phyloP scores from a whole-genome alignment of 345 rosid genomes.

The Aethionema arabicum region DNA sequence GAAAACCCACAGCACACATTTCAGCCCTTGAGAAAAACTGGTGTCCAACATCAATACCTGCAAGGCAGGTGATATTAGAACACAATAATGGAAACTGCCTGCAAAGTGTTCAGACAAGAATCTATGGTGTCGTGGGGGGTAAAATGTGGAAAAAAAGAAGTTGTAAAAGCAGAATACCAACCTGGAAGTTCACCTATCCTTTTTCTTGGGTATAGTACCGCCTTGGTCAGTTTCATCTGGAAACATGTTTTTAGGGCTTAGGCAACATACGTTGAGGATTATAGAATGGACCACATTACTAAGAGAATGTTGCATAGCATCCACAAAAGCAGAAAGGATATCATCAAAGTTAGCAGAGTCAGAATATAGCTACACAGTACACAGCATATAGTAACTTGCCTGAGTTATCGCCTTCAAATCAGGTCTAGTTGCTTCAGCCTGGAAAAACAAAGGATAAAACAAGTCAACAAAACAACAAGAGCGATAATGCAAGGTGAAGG shows the following conservation, averaged over 20 bases:
- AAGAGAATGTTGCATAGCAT: constrained; percentile 7
- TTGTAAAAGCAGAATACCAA: constrained; percentile 35
- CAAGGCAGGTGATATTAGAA: constrained; percentile 22
- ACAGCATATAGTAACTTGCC: constrained; percentile 48
- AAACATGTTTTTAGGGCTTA: neutral
- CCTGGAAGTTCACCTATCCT: constrained; percentile 78
- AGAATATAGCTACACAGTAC: neutral
- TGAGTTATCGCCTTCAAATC: constrained; percentile 77
- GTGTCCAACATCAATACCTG: constrained; percentile 87
- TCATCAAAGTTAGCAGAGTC: neutral
- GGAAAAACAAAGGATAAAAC: neutral
- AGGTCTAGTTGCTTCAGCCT: constrained; percentile 58
- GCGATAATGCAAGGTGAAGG: neutral
- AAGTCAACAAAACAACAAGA: constrained; percentile 14
- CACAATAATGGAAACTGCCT: neutral
- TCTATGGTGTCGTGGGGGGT: neutral
- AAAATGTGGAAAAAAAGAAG: constrained; percentile 2
- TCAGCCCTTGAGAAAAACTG: constrained; percentile 89
- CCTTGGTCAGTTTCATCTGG: constrained; percentile 55
- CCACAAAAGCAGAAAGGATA: neutral
- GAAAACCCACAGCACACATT: constrained; percentile 90
- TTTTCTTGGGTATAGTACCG: constrained; percentile 56
- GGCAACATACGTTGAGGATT: neutral
- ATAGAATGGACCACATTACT: constrained; percentile 1
- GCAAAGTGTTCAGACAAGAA: neutral